phyloP scores from a whole-genome alignment of 768 basidiomycete genomes.

The Serendipita sp. region DNA sequence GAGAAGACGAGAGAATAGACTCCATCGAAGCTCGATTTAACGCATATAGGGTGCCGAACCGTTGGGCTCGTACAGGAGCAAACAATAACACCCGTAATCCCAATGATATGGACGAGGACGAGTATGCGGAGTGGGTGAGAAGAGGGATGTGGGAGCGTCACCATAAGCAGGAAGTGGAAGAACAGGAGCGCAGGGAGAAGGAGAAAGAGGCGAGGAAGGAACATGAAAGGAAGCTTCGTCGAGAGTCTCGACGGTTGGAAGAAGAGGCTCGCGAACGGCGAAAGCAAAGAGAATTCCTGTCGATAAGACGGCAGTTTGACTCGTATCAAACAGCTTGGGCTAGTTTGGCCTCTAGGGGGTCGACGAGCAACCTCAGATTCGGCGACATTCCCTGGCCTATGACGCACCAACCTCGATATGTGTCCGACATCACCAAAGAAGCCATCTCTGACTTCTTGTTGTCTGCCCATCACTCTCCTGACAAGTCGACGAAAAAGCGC shows the following conservation, averaged over 20 bases:
- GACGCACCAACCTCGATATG: constrained; percentile 17
- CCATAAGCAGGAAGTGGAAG: constrained; percentile 13
- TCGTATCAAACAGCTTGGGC: constrained; percentile 6
- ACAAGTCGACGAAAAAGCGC: not conserved
- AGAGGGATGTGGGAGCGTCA: constrained; percentile 68
- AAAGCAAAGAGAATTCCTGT: constrained; percentile 37
- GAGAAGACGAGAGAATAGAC: constrained; percentile 55
- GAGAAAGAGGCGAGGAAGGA: constrained; percentile 30
- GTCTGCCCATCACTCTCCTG: constrained; percentile 12
- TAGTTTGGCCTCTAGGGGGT: constrained; percentile 9
- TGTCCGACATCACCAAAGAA: constrained; percentile 32
- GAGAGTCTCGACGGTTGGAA: constrained; percentile 4
- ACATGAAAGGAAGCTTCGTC: constrained; percentile 26
- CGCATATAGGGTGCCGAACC: constrained; percentile 54
- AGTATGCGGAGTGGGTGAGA: constrained; percentile 77
- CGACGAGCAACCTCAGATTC: constrained; percentile 23
- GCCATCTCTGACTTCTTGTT: constrained; percentile 44
- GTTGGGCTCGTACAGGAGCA: constrained; percentile 34
- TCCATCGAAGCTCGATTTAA: constrained; percentile 46
- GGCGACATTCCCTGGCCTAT: constrained; percentile 64
- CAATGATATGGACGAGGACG: constrained; percentile 58
- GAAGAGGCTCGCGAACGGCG: constrained; percentile 32
- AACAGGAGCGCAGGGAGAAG: constrained; percentile 20
- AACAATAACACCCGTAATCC: constrained; percentile 20
- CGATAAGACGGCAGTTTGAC: constrained; percentile 14